Conservation (phyloP, 164 flowering plant genomes). For the Kalanchoe fedtschenkoi region DNA sequence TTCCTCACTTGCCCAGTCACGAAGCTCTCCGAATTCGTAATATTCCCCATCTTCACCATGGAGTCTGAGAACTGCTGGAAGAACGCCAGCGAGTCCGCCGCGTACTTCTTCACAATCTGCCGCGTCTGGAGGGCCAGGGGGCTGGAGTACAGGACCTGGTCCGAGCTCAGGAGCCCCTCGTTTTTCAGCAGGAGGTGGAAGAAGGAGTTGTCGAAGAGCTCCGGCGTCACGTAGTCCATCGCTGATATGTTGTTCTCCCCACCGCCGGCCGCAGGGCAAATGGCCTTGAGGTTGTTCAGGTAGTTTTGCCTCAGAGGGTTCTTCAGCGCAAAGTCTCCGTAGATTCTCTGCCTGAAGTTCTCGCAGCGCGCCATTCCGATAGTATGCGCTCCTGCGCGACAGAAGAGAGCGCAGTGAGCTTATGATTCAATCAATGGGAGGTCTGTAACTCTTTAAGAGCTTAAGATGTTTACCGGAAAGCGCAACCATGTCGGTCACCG, state of each 20-base stretch:
- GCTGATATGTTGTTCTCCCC: constrained; percentile 49
- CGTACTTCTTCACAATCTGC: constrained; percentile 53
- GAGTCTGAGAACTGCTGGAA: constrained; percentile 79
- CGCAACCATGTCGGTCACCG: constrained; percentile 85
- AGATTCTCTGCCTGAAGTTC: constrained; percentile 58
- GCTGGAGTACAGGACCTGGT: constrained; percentile 75
- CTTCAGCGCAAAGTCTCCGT: constrained; percentile 46
- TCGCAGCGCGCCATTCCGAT: constrained; percentile 82
- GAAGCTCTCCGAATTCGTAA: constrained; percentile 47
- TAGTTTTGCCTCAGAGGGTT: constrained; percentile 31
- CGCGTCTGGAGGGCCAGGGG: constrained; percentile 46
- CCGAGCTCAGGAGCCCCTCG: constrained; percentile 78
- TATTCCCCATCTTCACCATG: constrained; percentile 89
- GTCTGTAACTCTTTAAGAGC: background rate
- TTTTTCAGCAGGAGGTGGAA: constrained; percentile 56
- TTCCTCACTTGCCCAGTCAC: constrained; percentile 67
- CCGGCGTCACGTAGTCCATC: constrained; percentile 64
- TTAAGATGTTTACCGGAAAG: constrained; percentile 47
- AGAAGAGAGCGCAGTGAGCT: background rate
- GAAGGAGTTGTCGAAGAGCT: constrained; percentile 76
- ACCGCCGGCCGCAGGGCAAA: constrained; percentile 56
- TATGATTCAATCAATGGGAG: background rate
- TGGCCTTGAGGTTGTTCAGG: constrained; percentile 37
- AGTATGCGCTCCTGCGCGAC: constrained; percentile 67
- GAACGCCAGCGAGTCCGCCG: constrained; percentile 53